These are phyloP conservation scores for Apiosordaria backusii DNA, from an alignment of 495 filamentous ascomycete species.

Conservation along the genomic window DNA sequence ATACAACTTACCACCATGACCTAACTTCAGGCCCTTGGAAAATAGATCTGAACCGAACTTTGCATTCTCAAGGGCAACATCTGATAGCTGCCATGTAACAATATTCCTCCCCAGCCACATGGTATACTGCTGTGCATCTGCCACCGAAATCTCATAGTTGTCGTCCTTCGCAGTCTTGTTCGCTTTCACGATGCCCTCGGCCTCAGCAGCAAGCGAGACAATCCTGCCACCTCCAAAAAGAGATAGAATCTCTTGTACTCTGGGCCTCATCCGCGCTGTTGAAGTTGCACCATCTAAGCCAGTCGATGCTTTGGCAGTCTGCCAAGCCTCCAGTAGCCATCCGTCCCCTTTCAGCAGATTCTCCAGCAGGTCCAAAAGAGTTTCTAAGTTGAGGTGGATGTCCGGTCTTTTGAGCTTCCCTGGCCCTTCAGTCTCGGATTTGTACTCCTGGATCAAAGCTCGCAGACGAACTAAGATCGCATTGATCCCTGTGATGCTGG, in stretches of 20 bases:
- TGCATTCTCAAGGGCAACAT: constrained; percentile 37
- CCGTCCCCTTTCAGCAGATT: constrained; percentile 54
- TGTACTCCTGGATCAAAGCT: constrained; percentile 44
- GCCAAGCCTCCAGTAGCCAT: constrained; percentile 55
- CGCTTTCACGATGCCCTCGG: constrained; percentile 52
- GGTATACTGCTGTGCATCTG: constrained; percentile 60
- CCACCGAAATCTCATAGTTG: constrained; percentile 55
- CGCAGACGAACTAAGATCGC: constrained; percentile 62
- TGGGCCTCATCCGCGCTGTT: constrained; percentile 16
- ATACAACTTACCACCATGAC: constrained; percentile 68
- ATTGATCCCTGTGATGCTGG: constrained; percentile 68
- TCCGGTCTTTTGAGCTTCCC: constrained; percentile 36
- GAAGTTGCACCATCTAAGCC: constrained; percentile 12
- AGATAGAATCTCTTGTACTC: constrained; percentile 42
- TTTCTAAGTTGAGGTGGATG: constrained; percentile 37
- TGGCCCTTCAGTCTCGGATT: constrained; percentile 24
- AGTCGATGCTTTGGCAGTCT: background rate
- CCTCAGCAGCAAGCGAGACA: constrained; percentile 70
- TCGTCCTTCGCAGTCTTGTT: constrained; percentile 9
- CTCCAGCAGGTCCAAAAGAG: constrained; percentile 46
- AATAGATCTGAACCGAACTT: constrained; percentile 60
- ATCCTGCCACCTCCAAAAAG: constrained; percentile 69
- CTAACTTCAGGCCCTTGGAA: constrained; percentile 64
- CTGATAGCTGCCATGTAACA: constrained; percentile 45
- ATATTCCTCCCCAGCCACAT: constrained; percentile 73